These are phyloP conservation scores for Benincasa hispida DNA, from an alignment of 306 rosid species.

Conservation along the genomic window DNA sequence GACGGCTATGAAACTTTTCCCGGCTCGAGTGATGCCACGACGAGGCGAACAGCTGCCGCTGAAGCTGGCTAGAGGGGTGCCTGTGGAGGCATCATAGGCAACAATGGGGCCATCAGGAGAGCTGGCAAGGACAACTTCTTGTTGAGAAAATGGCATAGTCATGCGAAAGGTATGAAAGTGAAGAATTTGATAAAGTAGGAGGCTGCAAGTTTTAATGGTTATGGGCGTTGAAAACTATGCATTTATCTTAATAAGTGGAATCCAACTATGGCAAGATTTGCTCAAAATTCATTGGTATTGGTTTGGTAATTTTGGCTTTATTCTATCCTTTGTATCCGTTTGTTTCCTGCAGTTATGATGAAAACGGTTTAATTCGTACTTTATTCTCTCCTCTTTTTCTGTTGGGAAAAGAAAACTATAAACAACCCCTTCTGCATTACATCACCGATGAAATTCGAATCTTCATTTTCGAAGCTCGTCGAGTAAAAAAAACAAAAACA, in stretches of 20 bases:
- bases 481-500: too few relatives aligned
- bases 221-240: slow-evolving; percentile 30
- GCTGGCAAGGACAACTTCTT: slow-evolving; percentile 48
- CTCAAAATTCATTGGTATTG: neutral
- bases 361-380: neutral
- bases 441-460: neutral
- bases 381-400: neutral
- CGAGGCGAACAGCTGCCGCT: slow-evolving; percentile 35
- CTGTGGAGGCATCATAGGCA: slow-evolving; percentile 37
- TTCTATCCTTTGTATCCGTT: neutral
- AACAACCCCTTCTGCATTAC: neutral
- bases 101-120: slow-evolving; percentile 44
- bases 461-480: neutral
- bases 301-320: slow-evolving; percentile 9
- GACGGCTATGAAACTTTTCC: slow-evolving; percentile 27
- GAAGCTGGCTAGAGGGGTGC: slow-evolving; percentile 23
- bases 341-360: neutral
- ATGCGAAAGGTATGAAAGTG: neutral
- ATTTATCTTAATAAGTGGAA: slow-evolving; percentile 1
- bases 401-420: neutral
- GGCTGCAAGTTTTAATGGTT: slow-evolving; percentile 8
- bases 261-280: neutral
- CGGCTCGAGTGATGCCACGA: slow-evolving; percentile 27
- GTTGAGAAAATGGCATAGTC: slow-evolving; percentile 26
- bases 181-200: neutral